A percentile compares a stretch with the other conserved stretches of the same genome.
phyloP scores from a whole-genome alignment of 768 basidiomycete species.

The Royoungia palumana region DNA sequence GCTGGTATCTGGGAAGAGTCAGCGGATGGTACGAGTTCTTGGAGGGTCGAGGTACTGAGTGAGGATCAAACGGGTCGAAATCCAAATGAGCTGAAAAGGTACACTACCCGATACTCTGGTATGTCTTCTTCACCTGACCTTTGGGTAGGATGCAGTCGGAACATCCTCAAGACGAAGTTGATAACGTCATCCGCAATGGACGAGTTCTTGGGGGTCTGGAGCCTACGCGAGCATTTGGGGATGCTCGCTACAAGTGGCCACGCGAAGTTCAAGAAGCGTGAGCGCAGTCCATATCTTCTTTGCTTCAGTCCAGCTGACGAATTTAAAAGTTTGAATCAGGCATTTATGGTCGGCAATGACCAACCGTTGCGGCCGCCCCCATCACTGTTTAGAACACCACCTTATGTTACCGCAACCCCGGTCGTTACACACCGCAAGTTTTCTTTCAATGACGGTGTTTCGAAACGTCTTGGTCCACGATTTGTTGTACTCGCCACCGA shows the following conservation, averaged over 20 bases:
- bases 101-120: conserved; percentile 10
- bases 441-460: conserved; percentile 39
- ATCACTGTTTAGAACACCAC: conserved; percentile 73
- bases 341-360: conserved; percentile 64
- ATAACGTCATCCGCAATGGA: conserved; percentile 71
- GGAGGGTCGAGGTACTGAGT: conserved; percentile 91
- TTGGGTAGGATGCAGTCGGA: conserved; percentile 66
- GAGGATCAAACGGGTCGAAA: conserved; percentile 97
- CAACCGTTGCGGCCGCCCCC: conserved; percentile 58
- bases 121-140: conserved; percentile 1
- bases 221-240: conserved; percentile 83
- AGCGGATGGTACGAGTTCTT: conserved; percentile 62
- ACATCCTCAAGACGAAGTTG: conserved; percentile 74
- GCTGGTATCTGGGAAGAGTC: conserved; percentile 86
- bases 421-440: conserved; percentile 78
- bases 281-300: conserved; percentile 22
- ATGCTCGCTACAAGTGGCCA: conserved; percentile 88
- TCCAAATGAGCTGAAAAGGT: conserved; percentile 81
- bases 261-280: conserved; percentile 68
- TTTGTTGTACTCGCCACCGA: conserved; percentile 93
- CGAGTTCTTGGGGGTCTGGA: conserved; percentile 87
- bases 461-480: conserved; percentile 36
- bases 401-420: conserved; percentile 86
- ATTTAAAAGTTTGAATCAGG: conserved; percentile 50
- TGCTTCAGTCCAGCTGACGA: neutral